Evolutionary conservation across 305 asterid species (phyloP).

Genomic region (Withania somnifera): DNA sequence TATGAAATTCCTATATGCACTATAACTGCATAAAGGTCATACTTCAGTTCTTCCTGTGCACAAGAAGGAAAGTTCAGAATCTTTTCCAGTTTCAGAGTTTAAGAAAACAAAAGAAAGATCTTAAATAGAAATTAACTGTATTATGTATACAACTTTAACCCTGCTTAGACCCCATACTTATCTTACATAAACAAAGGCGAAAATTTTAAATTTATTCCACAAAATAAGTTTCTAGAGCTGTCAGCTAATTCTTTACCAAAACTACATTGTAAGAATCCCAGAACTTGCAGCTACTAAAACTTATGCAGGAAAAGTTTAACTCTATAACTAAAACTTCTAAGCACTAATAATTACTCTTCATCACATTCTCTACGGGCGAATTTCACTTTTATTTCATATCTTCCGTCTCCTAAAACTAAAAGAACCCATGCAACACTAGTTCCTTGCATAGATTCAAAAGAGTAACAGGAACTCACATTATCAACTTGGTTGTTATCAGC

Average conservation of each 20-base stretch:
- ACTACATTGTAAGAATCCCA: background rate
- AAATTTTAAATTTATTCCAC: too few relatives aligned
- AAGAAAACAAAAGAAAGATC: slow-evolving; percentile 4
- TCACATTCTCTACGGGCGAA: background rate
- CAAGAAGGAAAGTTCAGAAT: background rate
- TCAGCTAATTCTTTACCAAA: background rate
- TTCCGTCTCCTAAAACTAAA: background rate
- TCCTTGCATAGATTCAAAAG: background rate
- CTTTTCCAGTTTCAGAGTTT: background rate
- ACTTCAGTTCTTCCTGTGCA: slow-evolving; percentile 53
- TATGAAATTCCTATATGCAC: slow-evolving; percentile 65
- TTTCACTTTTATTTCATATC: background rate
- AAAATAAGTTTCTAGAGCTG: background rate
- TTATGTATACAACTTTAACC: background rate
- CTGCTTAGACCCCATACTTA: background rate
- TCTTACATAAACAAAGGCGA: background rate
- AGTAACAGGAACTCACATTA: slow-evolving; percentile 35
- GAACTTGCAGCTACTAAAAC: background rate
- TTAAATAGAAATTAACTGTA: background rate
- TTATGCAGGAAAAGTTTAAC: background rate
- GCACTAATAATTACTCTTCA: background rate
- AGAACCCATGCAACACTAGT: background rate
- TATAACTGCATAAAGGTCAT: slow-evolving; percentile 61
- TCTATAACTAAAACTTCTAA: background rate
- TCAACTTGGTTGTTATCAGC: slow-evolving; percentile 19